A percentile compares a stretch with the other conserved stretches of the same genome.
Evolutionary conservation across 2,329 filamentous ascomycete species (phyloP).

Genomic region (Pleurostoma richardsiae): DNA sequence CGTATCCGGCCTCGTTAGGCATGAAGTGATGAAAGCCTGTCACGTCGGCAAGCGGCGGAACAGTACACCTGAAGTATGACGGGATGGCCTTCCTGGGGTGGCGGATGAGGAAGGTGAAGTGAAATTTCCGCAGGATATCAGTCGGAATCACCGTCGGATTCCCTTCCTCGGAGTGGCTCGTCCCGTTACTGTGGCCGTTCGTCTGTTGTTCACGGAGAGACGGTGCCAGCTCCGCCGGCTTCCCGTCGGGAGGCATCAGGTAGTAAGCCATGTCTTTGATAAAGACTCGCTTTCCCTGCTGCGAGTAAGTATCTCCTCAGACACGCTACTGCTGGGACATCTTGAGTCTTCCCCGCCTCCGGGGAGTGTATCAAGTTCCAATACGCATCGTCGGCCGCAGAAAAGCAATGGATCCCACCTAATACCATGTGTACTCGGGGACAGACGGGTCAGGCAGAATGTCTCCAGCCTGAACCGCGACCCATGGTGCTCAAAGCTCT

Average conservation of each 20-base stretch:
- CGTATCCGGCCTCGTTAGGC: conserved; percentile 83
- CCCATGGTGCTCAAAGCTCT: too few species aligned
- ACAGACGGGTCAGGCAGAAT: too few species aligned
- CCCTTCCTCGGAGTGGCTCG: conserved; percentile 44
- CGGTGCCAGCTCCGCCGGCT: conserved; percentile 66
- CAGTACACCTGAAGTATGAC: conserved; percentile 89
- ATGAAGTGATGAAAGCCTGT: conserved; percentile 88
- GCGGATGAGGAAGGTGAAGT: conserved; percentile 95
- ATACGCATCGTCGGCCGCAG: too few species aligned
- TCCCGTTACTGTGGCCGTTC: conserved; percentile 18
- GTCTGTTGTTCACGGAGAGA: conserved; percentile 62
- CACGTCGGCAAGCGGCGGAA: conserved; percentile 75
- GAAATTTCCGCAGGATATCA: conserved; percentile 70
- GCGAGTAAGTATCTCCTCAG: conserved; percentile 5
- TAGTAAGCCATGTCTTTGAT: conserved; percentile 99
- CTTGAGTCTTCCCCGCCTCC: too few species aligned
- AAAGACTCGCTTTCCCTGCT: conserved; percentile 83
- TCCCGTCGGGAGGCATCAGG: conserved; percentile 68
- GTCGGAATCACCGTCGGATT: conserved; percentile 85
- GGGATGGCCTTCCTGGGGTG: conserved; percentile 90
- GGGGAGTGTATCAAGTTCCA: too few species aligned
- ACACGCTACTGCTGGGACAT: too few species aligned
- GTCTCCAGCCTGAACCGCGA: too few species aligned
- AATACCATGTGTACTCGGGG: too few species aligned
- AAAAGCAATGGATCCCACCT: too few species aligned